Conservation (phyloP, 2,329 filamentous ascomycete species). For the Phaeosphaeriaceae sp. region DNA sequence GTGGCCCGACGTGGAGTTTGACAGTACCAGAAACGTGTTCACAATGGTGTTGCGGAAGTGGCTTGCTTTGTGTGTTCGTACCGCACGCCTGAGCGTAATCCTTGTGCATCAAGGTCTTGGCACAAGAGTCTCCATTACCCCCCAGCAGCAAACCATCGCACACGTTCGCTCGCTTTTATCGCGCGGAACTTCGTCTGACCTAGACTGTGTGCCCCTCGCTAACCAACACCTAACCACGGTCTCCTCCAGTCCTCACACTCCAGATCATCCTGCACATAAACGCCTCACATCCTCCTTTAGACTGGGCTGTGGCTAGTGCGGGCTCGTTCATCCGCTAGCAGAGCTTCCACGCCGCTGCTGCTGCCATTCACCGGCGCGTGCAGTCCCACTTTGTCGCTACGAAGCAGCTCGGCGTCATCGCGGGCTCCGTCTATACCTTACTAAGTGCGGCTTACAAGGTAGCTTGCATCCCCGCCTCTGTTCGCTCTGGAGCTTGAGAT, state of each 20-base stretch:
- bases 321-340: constrained; percentile 24
- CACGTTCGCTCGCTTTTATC: constrained; percentile 12
- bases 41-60: neutral
- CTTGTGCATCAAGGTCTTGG: constrained; percentile 12
- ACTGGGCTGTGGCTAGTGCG: constrained; percentile 22
- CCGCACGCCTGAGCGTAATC: constrained; percentile 3
- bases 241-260: neutral
- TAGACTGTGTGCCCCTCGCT: constrained; percentile 4
- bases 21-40: neutral
- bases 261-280: neutral
- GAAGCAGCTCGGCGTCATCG: constrained; percentile 24
- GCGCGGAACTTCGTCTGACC: constrained; percentile 4
- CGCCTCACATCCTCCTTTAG: neutral
- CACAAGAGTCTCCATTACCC: constrained; percentile 6
- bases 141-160: constrained; percentile 9
- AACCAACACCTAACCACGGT: neutral
- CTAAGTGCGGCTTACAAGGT: constrained; percentile 34
- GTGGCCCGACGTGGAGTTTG: neutral
- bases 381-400: constrained; percentile 16
- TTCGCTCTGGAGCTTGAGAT: constrained; percentile 27
- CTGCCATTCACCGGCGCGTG: constrained; percentile 13
- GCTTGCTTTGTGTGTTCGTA: constrained; percentile 6
- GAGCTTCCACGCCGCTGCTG: constrained; percentile 11
- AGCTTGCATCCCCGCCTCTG: constrained; percentile 34
- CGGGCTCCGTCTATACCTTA: constrained; percentile 21